Evolutionary conservation across 768 basidiomycete genomes (phyloP), one percentile per base, ranked within the genome.

Genomic region (Phallus indusiatus): DNA sequence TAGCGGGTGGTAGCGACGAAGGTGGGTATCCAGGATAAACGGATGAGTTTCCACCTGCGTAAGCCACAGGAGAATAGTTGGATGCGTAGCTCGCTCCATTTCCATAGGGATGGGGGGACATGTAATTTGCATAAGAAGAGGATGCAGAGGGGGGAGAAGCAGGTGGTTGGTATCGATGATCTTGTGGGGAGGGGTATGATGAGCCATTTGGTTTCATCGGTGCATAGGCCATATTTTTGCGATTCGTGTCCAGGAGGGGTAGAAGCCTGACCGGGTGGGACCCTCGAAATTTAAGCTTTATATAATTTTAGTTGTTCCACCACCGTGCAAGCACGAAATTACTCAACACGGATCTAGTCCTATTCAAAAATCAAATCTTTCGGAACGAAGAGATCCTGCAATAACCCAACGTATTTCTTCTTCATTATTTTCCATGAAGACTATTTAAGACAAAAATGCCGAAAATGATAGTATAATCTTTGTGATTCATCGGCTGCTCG

Each of bases 141-240:
- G 61, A 48, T 65, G 65, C 22, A 61, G 21, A 63, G 58, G 37
- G 56, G 54, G 61, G 62, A 59, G 18, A 60, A 63, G 63, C 22
- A 64, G 49, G 49, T 64, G 63, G 20, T 42, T 42, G 42, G 42
- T 62, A 68, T 22, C 67, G 60, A 18, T 66, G 64, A 24, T 69
- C 65, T 62, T 75, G 76, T n/a, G 78, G 76, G 61, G 76, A 74
- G 10, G 77, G 78, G 52, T 75, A 74, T 21, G 73, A 42, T 14
- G 42, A 42, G 42, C 42, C 42, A 10, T 42, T 42, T 42, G 42
- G 14, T n/a, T 42, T 42, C 14, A 14, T 10, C 42, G 42, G 42
- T 42, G 42, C 14, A 10, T 42, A 42, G n/a, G 42, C 42, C 42
- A 42, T 42, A 2, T 42, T 42, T 72, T 46, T 36, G 21, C 21